A percentile compares a stretch with the other conserved stretches of the same genome.
Conservation (phyloP, 768 basidiomycete species). For the Sarcodon sp. region DNA sequence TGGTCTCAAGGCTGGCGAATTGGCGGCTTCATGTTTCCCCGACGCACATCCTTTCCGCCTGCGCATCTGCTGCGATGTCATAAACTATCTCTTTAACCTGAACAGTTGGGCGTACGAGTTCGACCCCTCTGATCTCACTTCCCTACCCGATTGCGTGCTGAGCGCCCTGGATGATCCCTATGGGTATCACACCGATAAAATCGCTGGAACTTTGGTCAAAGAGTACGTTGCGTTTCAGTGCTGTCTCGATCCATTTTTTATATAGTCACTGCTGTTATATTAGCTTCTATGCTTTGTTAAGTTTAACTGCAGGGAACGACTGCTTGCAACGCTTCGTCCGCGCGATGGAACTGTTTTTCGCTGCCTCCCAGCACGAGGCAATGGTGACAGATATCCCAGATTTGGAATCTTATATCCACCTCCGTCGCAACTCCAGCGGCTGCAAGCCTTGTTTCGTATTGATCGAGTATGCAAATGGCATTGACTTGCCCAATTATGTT, state of each 20-base stretch:
- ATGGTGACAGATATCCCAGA: conserved; percentile 17
- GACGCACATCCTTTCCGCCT: conserved; percentile 42
- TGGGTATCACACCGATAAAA: conserved; percentile 13
- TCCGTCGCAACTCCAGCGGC: conserved; percentile 42
- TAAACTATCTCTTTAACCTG: conserved; percentile 32
- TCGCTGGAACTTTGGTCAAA: conserved; percentile 9
- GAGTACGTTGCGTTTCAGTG: conserved; percentile 8
- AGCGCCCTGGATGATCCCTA: conserved; percentile 15
- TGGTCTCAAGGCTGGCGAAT: conserved; percentile 52
- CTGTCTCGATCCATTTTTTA: conserved; percentile 1
- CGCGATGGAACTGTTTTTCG: conserved; percentile 16
- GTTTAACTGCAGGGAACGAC: conserved; percentile 23
- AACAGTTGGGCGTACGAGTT: conserved; percentile 28
- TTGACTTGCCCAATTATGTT: conserved; percentile 42
- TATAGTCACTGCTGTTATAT: not conserved
- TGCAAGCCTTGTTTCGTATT: conserved; percentile 37
- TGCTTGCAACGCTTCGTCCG: conserved; percentile 21
- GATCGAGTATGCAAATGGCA: conserved; percentile 38
- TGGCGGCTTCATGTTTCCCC: conserved; percentile 55
- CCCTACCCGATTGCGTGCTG: conserved; percentile 15
- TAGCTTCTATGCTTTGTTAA: conserved; percentile 24
- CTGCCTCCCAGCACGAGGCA: conserved; percentile 19
- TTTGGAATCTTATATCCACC: conserved; percentile 37
- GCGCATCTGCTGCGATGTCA: conserved; percentile 55
- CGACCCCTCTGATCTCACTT: conserved; percentile 4